Percentiles rank a stretch among this genome's conserved stretches.
phyloP scores from a whole-genome alignment of 1,284 basidiomycete species.

The Austroboletus niveus region DNA sequence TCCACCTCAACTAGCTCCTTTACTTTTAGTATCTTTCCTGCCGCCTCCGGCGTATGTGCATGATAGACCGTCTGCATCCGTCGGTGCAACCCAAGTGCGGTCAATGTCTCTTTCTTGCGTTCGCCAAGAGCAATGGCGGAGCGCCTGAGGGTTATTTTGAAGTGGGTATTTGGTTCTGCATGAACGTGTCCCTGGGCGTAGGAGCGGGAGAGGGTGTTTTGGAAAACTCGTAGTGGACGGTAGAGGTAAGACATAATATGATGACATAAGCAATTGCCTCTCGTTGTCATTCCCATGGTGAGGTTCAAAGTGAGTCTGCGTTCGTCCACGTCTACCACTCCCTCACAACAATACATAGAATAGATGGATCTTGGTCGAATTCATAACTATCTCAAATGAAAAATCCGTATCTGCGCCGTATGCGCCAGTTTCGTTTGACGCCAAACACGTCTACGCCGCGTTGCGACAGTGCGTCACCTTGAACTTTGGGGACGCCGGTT shows the following conservation, averaged over 20 bases:
- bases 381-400: conserved; percentile 39
- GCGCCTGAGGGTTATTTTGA: conserved; percentile 79
- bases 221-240: conserved; percentile 5
- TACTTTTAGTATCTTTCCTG: conserved; percentile 78
- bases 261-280: conserved; percentile 20
- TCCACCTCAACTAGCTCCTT: conserved; percentile 88
- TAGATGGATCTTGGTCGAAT: conserved; percentile 75
- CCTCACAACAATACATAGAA: conserved; percentile 45
- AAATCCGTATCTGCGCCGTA: neutral
- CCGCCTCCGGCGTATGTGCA: conserved; percentile 65
- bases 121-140: conserved; percentile 79
- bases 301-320: conserved; percentile 25
- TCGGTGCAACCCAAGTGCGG: conserved; percentile 74
- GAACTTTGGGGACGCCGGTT: conserved; percentile 77
- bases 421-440: conserved; percentile 36
- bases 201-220: conserved; percentile 7
- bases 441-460: conserved; percentile 62
- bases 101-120: conserved; percentile 69
- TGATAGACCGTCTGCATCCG: conserved; percentile 84
- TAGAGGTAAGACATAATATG: conserved; percentile 15
- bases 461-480: conserved; percentile 66
- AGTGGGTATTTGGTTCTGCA: conserved; percentile 59
- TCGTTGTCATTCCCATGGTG: conserved; percentile 14
- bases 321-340: neutral
- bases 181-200: conserved; percentile 5